Conservation (phyloP, 2,329 filamentous ascomycete genomes). For the Xylariaceae sp. region DNA sequence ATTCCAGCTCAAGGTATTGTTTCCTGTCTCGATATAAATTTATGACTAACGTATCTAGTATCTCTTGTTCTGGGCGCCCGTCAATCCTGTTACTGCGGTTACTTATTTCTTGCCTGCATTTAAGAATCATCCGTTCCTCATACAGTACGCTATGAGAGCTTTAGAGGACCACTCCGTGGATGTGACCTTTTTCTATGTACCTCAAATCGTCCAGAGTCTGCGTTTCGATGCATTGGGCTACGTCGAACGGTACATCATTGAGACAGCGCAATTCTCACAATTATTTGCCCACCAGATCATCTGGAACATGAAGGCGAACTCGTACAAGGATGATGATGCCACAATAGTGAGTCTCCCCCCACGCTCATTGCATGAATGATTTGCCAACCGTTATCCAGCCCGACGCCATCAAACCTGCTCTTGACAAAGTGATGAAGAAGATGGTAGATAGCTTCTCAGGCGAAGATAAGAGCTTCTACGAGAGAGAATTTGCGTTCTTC, state of each 20-base stretch:
- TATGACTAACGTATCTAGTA: conserved; percentile 55
- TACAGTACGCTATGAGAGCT: conserved; percentile 95
- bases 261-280: conserved; percentile 97
- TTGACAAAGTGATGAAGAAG: conserved; percentile 84
- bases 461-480: conserved; percentile 81
- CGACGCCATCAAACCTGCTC: conserved; percentile 86
- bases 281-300: conserved; percentile 99
- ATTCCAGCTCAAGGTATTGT: conserved; percentile 74
- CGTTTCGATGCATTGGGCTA: conserved; percentile 93
- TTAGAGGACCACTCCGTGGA: conserved; percentile 94
- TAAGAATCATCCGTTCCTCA: conserved; percentile 84
- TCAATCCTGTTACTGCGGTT: conserved; percentile 89
- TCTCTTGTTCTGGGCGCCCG: conserved; percentile 85
- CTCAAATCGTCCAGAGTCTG: conserved; percentile 93
- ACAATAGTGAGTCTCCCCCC: conserved; percentile 61
- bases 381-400: conserved; percentile 50
- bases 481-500: conserved; percentile 97
- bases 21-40: neutral
- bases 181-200: conserved; percentile 97
- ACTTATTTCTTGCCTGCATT: conserved; percentile 92
- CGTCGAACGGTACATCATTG: conserved; percentile 92
- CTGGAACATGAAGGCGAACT: conserved; percentile 99
- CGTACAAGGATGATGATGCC: conserved; percentile 94
- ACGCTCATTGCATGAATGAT: neutral
- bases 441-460: conserved; percentile 79